Conservation (phyloP, 1,284 basidiomycete species). For the Lignosus rhinocerotis region DNA sequence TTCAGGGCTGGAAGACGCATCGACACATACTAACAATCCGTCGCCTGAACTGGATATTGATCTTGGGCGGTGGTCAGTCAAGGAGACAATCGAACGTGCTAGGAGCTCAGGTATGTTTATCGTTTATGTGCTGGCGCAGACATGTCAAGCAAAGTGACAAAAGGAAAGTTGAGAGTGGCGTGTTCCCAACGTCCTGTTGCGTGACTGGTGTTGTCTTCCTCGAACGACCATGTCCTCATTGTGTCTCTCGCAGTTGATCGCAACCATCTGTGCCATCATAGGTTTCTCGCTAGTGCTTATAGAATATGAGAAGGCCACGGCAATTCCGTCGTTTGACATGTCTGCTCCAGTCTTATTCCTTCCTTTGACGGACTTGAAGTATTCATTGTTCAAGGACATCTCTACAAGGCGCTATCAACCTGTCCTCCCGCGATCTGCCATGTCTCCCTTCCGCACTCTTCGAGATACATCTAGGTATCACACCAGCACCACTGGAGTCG, state of each 20-base stretch:
- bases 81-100: constrained; percentile 75
- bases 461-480: constrained; percentile 74
- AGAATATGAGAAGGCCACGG: neutral
- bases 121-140: constrained; percentile 1
- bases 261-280: neutral
- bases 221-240: neutral
- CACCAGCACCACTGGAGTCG: constrained; percentile 60
- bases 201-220: neutral
- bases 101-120: constrained; percentile 64
- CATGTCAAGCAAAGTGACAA: constrained; percentile 20
- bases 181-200: neutral
- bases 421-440: constrained; percentile 66
- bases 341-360: constrained; percentile 8
- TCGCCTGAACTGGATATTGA: constrained; percentile 52
- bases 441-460: constrained; percentile 78
- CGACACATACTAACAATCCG: constrained; percentile 35
- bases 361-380: constrained; percentile 23
- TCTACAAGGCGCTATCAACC: constrained; percentile 63
- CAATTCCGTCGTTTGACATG: constrained; percentile 18
- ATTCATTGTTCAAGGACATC: constrained; percentile 24
- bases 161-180: neutral
- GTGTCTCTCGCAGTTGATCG: neutral
- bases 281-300: neutral
- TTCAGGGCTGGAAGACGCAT: constrained; percentile 47
- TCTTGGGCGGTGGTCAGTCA: constrained; percentile 67